Percentiles rank a stretch among this genome's conserved stretches.
Evolutionary conservation across 495 filamentous ascomycete species (phyloP).

Genomic region (Darksidea phi): DNA sequence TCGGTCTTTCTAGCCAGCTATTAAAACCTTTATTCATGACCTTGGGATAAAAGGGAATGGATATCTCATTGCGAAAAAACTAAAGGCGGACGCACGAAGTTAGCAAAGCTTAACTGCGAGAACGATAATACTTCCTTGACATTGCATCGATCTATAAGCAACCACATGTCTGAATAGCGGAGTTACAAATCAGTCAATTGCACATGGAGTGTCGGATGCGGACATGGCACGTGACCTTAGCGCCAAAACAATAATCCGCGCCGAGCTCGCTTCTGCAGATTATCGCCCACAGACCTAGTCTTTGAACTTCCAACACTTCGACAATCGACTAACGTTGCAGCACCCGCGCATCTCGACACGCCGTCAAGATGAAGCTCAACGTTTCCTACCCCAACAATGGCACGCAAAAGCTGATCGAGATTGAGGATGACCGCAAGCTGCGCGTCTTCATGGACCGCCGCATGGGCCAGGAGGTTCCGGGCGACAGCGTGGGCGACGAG

Average conservation of each 20-base stretch:
- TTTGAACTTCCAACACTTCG: neutral
- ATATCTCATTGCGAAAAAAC: no score
- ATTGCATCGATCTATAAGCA: no score
- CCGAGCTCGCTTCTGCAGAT: neutral
- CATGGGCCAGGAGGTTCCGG: slow-evolving; percentile 96
- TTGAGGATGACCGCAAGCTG: slow-evolving; percentile 95
- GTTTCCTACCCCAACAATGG: slow-evolving; percentile 98
- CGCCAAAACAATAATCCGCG: neutral
- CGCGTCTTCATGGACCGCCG: slow-evolving; percentile 85
- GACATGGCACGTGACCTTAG: no score
- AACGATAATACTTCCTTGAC: no score
- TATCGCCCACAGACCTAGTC: neutral
- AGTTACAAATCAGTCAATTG: no score
- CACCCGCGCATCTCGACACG: slow-evolving; percentile 41
- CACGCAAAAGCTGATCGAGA: slow-evolving; percentile 96
- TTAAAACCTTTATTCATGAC: no score
- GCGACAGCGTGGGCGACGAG: slow-evolving; percentile 92
- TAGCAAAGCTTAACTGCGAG: no score
- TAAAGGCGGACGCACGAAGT: no score
- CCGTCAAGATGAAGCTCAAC: slow-evolving; percentile 84
- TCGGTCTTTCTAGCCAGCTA: no score
- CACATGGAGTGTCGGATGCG: no score
- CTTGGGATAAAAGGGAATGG: no score
- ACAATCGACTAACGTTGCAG: slow-evolving; percentile 27
- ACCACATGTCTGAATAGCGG: no score